phyloP scores from a whole-genome alignment of 345 rosid genomes.

The Ricinus communis region DNA sequence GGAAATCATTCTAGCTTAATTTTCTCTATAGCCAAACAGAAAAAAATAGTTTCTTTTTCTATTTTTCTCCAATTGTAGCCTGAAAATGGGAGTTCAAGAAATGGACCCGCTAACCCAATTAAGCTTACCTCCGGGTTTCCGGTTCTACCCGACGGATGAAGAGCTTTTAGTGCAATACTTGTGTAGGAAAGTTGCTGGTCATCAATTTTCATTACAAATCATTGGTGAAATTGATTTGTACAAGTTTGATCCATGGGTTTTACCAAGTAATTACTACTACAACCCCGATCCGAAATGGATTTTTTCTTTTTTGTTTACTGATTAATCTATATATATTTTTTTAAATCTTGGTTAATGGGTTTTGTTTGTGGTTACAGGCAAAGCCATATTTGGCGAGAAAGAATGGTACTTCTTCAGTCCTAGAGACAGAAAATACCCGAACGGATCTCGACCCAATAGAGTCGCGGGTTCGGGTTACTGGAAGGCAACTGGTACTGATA shows the following conservation, averaged over 20 bases:
- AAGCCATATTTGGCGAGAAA: conserved; percentile 85
- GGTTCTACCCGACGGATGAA: conserved; percentile 95
- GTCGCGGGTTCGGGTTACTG: conserved; percentile 96
- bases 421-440: conserved; percentile 87
- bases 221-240: conserved; percentile 88
- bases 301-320: not conserved
- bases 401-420: conserved; percentile 99
- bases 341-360: not conserved
- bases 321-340: no score
- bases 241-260: conserved; percentile 87
- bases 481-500: conserved; percentile 99
- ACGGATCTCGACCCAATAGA: conserved; percentile 89
- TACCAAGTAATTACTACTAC: conserved; percentile 53
- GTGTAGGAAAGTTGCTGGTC: conserved; percentile 79
- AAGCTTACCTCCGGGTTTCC: conserved; percentile 93
- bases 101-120: conserved; percentile 71
- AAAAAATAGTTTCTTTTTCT: no score
- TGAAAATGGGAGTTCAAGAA: conserved; percentile 64
- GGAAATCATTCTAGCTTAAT: not conserved
- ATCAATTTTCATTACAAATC: conserved; percentile 61
- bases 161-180: conserved; percentile 90
- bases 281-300: not conserved
- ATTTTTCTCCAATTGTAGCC: not conserved
- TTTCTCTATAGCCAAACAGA: conserved; percentile 1
- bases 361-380: conserved; percentile 42